A percentile compares a stretch with the other conserved stretches of the same genome.
Evolutionary conservation across 1,284 basidiomycete genomes (phyloP).

Genomic region (Sporisorium graminicola): DNA sequence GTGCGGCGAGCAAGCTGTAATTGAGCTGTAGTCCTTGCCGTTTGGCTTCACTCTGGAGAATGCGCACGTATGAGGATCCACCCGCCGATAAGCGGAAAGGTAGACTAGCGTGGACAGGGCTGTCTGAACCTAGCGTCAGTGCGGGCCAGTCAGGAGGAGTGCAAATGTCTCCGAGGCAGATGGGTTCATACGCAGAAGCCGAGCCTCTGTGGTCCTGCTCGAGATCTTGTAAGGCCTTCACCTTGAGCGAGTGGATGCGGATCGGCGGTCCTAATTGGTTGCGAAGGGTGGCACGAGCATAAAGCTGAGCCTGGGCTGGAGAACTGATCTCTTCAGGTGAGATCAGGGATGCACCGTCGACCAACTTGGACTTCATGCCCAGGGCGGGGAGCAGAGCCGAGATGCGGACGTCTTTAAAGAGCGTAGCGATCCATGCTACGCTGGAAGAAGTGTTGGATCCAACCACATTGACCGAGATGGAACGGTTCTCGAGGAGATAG

Average conservation of each 20-base stretch:
- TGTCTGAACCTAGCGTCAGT: conserved; percentile 34
- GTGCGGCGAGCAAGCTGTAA: conserved; percentile 39
- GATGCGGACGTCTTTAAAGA: conserved; percentile 37
- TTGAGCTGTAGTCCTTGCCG: conserved; percentile 54
- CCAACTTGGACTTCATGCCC: conserved; percentile 42
- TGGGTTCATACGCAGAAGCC: background rate
- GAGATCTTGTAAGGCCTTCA: conserved; percentile 29
- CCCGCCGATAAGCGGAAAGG: conserved; percentile 57
- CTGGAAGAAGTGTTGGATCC: conserved; percentile 36
- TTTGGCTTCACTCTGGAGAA: conserved; percentile 47
- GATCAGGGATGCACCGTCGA: conserved; percentile 57
- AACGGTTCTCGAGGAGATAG: conserved; percentile 51
- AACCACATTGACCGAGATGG: conserved; percentile 32
- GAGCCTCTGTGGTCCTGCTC: background rate
- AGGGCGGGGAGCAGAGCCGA: conserved; percentile 47
- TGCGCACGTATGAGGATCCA: conserved; percentile 48
- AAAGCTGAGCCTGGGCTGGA: conserved; percentile 26
- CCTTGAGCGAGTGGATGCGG: conserved; percentile 39
- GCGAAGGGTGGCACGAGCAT: conserved; percentile 53
- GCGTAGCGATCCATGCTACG: conserved; percentile 45
- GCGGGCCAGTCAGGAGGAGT: conserved; percentile 46
- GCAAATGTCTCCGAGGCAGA: conserved; percentile 45
- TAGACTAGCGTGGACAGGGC: conserved; percentile 42
- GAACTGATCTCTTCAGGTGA: conserved; percentile 14
- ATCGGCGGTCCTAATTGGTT: conserved; percentile 55